Evolutionary conservation across 176 grass and related monocot genomes (phyloP), one percentile per base, ranked within the genome.

Genomic region (Typha latifolia): DNA sequence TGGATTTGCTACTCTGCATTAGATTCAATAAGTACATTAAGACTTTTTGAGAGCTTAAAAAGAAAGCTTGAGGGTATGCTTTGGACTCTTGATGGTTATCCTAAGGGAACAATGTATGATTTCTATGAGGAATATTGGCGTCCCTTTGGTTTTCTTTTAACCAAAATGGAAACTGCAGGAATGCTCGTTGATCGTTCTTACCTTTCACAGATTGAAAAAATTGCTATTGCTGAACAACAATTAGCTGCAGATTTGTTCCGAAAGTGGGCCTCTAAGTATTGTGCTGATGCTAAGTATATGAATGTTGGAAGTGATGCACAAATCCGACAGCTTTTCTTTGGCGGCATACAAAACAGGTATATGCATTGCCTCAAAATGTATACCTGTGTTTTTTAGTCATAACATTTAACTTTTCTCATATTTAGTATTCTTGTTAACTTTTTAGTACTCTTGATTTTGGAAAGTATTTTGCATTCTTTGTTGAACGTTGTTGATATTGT

Each of bases 261-360:
- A 63, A 89, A 79, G 62, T 97, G 94, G 94, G 94, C 94, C 63
- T 84, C 83, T 62, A 86, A 84, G 69, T 77, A 92, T 81, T 97
- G 94, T 74, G 66, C 81, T 66, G 89, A 97, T 92, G 94, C 94
- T 21, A 86, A 89, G 80, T 87, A 82, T 48, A 97, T 97, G 94
- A 97, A 92, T 69, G 83, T 97, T 20, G 90, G 87, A 49, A 97
- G 94, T 73, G 89, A 92, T 82, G 67, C 81, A 67, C 94, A 97
- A 70, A 89, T 97, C 66, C 83, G 83, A 11, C 94, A 97, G 64
- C 74, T 97, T 51, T 84, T 97, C 64, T 97, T 97, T 63, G 88
- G 85, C 56, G 89, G 89, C 69, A 81, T 70, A 69, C 78, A 75
- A 37, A 97, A 92, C 59, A 96, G 72, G 93, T 96, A 77, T 64